A percentile compares a stretch with the other conserved stretches of the same genome.
These are phyloP conservation scores for Senecio squalidus DNA, from an alignment of 140 eudicot species.

Conservation along the genomic window DNA sequence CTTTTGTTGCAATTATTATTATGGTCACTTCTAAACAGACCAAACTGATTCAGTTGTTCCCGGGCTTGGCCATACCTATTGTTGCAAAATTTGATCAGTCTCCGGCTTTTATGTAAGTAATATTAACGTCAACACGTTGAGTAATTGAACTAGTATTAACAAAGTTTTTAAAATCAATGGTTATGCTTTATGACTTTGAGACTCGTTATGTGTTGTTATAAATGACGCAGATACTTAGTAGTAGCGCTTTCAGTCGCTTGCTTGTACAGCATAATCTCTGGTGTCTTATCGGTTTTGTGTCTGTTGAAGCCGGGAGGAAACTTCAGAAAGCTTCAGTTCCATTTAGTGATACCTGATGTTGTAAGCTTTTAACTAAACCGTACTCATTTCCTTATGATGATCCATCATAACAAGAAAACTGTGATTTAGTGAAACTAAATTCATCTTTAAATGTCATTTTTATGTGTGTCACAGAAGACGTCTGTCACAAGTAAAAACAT, in stretches of 20 bases:
- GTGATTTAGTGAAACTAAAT: no score
- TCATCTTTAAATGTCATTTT: no score
- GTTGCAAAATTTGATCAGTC: conserved; percentile 18
- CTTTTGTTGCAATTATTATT: conserved; percentile 20
- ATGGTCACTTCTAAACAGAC: conserved; percentile 31
- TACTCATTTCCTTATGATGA: neutral
- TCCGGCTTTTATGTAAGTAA: conserved; percentile 31
- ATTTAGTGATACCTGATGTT: conserved; percentile 45
- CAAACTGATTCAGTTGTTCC: conserved; percentile 15
- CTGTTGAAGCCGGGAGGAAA: conserved; percentile 32
- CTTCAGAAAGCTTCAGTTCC: conserved; percentile 16
- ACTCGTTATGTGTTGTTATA: neutral
- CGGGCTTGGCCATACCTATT: conserved; percentile 7
- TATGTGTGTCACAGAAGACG: no score
- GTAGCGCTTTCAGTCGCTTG: conserved; percentile 66
- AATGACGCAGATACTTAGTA: conserved; percentile 51
- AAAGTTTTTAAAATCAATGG: no score
- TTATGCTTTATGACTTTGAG: neutral
- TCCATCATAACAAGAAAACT: no score
- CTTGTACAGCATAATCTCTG: conserved; percentile 54
- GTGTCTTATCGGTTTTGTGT: conserved; percentile 25
- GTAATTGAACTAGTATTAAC: no score
- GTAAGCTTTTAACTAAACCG: conserved; percentile 29
- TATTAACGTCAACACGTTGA: no score
- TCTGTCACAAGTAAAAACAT: no score